Base-by-base conservation (phyloP, 2,329 filamentous ascomycete genomes). In the Exophiala aquamarina region DNA sequence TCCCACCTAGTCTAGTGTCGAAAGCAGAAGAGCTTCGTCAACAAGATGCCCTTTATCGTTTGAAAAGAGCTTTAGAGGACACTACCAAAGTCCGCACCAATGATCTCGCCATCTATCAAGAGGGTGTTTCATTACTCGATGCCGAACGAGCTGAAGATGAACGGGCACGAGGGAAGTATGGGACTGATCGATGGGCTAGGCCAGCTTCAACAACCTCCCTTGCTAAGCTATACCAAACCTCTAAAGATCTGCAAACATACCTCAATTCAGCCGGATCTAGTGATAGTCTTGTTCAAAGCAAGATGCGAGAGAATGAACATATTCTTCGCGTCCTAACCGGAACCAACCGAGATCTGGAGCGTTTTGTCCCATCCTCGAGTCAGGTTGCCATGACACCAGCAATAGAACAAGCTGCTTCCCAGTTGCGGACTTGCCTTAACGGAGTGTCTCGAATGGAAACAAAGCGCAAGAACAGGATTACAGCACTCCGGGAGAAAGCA, bases 21-120 rank as follows among this genome's bases (percentile, higher is more conserved):
- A 93, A 96, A 59, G 92, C 92, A 0, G 92, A 97, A 63, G 93
- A 97, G 63, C 86, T 98, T 39, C 80, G 91, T 15, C 92, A 97
- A 64, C 87, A 91, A 46, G 90, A 95, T 61, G 92, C 89, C 0
- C 73, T 95, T 23, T 83, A 86, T 46, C 77, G 87, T 20, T 71
- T 97, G 0, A 81, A 87, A 42, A 80, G 83, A 43, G 89, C 88
- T 4, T 88, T 97, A 52, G 84, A 87, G 4, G 92, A 97, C 56
- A 95, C 91, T 1, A 85, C 91, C 39, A 95, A 92, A 66, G 73
- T 98, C n/a, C 89, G 93, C 57, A 75, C 82, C 1, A 86, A 84
- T 39, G 90, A 96, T 62, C 73, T 83, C 44, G 79, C 82, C 0
- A 78, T 89, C 1, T 97, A 93, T 52, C 82, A 87, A 35, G 92